Conservation (phyloP, 331 rosid genomes). For the Pyracantha coccinea region DNA sequence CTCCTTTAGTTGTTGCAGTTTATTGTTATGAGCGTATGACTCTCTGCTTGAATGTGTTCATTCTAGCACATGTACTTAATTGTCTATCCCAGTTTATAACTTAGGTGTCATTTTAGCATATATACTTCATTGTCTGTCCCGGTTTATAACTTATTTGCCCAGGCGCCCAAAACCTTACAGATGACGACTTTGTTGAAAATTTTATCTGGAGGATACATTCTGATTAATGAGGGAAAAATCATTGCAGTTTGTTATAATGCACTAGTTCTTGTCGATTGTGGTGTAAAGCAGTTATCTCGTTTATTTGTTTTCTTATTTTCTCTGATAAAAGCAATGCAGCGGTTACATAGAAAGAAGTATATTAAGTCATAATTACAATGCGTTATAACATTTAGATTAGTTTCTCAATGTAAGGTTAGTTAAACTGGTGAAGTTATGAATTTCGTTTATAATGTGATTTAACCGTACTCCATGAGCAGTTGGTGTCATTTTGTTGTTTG, state of each 20-base stretch:
- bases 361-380: no score
- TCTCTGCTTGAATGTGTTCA: neutral
- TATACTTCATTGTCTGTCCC: neutral
- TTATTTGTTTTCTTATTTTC: neutral
- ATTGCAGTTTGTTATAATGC: neutral
- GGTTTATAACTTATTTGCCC: neutral
- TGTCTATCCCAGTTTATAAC: neutral
- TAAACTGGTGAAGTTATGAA: neutral
- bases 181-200: neutral
- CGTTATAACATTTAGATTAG: no score
- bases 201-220: neutral
- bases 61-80: neutral
- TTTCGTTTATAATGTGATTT: neutral
- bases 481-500: neutral
- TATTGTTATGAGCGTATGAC: neutral
- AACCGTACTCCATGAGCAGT: neutral
- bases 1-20: neutral
- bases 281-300: neutral
- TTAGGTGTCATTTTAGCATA: neutral
- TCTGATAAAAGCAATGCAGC: neutral
- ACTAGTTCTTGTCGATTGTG: neutral
- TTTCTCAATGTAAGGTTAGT: neutral
- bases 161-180: neutral
- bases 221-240: neutral
- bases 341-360: no score